Percentiles rank a stretch among this genome's conserved stretches.
These are phyloP conservation scores for Cutaneotrichosporon daszewskae DNA, from an alignment of 1,284 basidiomycete species.

Conservation along the genomic window DNA sequence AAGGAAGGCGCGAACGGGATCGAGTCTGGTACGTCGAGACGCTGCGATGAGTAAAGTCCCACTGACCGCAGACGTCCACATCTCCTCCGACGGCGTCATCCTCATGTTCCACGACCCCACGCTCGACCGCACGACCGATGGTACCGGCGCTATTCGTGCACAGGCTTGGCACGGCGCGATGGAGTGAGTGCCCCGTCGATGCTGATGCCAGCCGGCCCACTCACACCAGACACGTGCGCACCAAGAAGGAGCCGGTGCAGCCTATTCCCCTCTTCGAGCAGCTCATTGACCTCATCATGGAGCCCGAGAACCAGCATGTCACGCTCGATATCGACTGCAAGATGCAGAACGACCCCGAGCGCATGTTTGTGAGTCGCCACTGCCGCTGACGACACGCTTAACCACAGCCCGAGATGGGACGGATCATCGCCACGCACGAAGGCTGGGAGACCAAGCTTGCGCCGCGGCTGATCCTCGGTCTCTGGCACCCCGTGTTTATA, in stretches of 20 bases:
- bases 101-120: constrained; percentile 94
- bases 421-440: constrained; percentile 63
- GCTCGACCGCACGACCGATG: constrained; percentile 55
- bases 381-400: constrained; percentile 1
- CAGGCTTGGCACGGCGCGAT: constrained; percentile 47
- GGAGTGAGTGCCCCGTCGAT: constrained; percentile 36
- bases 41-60: neutral
- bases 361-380: constrained; percentile 58
- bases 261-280: constrained; percentile 81
- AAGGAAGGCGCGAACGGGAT: constrained; percentile 88
- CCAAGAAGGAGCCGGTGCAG: constrained; percentile 76
- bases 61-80: constrained; percentile 85
- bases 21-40: constrained; percentile 56
- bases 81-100: constrained; percentile 83
- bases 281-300: constrained; percentile 75
- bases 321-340: constrained; percentile 92
- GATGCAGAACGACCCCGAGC: constrained; percentile 82
- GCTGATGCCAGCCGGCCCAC: neutral
- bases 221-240: constrained; percentile 59
- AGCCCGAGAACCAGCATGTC: constrained; percentile 57
- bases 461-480: constrained; percentile 78
- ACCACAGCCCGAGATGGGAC: constrained; percentile 64
- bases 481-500: constrained; percentile 90
- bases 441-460: constrained; percentile 75
- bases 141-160: constrained; percentile 51